Percentiles rank a stretch among this genome's conserved stretches.
Evolutionary conservation across 2,329 filamentous ascomycete species (phyloP).

Genomic region (Talaromyces funiculosus): DNA sequence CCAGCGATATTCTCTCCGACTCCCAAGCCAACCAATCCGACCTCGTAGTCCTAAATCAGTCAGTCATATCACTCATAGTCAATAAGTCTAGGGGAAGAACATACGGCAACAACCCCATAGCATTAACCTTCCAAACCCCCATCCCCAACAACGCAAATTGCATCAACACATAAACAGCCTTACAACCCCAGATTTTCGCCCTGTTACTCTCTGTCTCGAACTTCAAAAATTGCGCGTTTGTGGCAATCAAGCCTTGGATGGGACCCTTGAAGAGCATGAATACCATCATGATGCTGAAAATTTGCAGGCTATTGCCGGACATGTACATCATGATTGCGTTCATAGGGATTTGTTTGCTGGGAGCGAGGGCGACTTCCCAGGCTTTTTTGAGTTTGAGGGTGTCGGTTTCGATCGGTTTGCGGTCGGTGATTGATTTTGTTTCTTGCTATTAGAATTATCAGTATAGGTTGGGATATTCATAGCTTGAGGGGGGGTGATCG

Average conservation of each 20-base stretch:
- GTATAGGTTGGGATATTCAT: neutral
- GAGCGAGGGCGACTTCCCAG: slow-evolving; percentile 92
- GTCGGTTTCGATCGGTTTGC: slow-evolving; percentile 77
- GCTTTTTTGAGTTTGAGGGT: slow-evolving; percentile 96
- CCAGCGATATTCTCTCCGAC: slow-evolving; percentile 61
- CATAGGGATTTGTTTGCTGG: slow-evolving; percentile 93
- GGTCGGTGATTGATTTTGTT: slow-evolving; percentile 47
- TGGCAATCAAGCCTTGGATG: slow-evolving; percentile 72
- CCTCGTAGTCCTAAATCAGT: slow-evolving; percentile 66
- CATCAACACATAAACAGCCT: slow-evolving; percentile 80
- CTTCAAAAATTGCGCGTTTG: slow-evolving; percentile 81
- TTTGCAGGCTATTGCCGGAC: slow-evolving; percentile 96
- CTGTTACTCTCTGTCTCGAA: slow-evolving; percentile 80
- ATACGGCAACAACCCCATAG: slow-evolving; percentile 89
- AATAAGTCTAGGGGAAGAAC: slow-evolving; percentile 33
- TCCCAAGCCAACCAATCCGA: slow-evolving; percentile 99
- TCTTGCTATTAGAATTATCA: neutral
- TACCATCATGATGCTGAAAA: slow-evolving; percentile 99
- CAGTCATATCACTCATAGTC: slow-evolving; percentile 24
- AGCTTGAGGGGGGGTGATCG: neutral
- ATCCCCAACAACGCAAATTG: slow-evolving; percentile 77
- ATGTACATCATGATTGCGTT: slow-evolving; percentile 99
- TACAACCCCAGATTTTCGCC: slow-evolving; percentile 70
- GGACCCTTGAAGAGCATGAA: slow-evolving; percentile 99
- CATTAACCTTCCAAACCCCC: slow-evolving; percentile 94